Evolutionary conservation across 208 protist genomes (phyloP), one percentile per base, ranked within the genome.

Genomic region (Wallacemonas sp.): DNA sequence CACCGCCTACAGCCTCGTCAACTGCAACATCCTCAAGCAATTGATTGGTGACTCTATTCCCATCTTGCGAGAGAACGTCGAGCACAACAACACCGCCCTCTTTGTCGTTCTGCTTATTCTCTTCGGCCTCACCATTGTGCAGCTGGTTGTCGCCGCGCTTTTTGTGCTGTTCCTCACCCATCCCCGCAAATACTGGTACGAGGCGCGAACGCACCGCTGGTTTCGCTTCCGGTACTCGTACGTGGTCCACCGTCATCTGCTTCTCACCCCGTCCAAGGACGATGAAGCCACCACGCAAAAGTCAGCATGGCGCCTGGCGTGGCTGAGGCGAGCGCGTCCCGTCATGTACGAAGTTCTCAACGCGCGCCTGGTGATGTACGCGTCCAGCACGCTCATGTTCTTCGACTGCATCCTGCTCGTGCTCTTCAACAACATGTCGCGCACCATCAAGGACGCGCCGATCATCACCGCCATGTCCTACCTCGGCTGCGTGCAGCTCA

Each of bases 221-320:
- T 81, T 81, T 47, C 75, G 75, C 36, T 71, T 81, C 34, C 75
- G 70, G 56, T 81, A 76, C 66, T 69, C 49, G 34, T 76, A 73
- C 70, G 66, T 70, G 39, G 61, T 71, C 4, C 75, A 81, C 57
- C 47, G 60, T 9, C 8, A 14, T 38, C 55, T 63, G 1, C 61
- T 76, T 29, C 46, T 73, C 49, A 39, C 26, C 11, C 29, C 21
- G 2, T 2, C 16, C 29, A 49, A 39, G 56, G 12, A 29, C 11
- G 11, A 63, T 24, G 49, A 65, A 19, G 39, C 12, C 27, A 33
- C 14, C 1, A 34, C 30, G 2, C 43, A 23, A 33, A 39, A 30
- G 6, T 23, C 30, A 3, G 52, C 9, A n/a, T 65, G 69, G 49
- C 36, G 61, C 21, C 43, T 69, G 30, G 65, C 33, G 26, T 16